Conservation (phyloP, 2,329 filamentous ascomycete genomes). For the Xylaria sp. region DNA sequence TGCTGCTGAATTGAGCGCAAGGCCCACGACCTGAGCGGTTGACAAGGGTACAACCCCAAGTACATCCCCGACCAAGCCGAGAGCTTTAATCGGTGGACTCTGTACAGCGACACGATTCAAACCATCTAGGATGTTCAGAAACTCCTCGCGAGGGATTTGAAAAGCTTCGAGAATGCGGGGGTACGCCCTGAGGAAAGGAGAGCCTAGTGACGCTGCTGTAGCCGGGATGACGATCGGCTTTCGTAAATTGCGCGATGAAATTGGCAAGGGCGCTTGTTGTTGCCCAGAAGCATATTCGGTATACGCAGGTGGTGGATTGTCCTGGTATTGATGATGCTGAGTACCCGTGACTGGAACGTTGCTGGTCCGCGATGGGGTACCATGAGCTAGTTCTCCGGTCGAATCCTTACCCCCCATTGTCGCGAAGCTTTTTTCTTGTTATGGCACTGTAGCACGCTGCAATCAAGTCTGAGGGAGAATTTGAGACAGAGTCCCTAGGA, state of each 20-base stretch:
- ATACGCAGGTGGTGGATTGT: constrained; percentile 14
- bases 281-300: background rate
- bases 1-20: constrained; percentile 18
- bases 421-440: background rate
- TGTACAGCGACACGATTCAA: constrained; percentile 32
- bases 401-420: constrained; percentile 7
- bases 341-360: background rate
- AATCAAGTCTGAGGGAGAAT: background rate
- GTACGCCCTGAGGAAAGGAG: constrained; percentile 34
- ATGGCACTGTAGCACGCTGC: background rate
- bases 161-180: constrained; percentile 22
- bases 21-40: constrained; percentile 24
- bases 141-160: constrained; percentile 8
- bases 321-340: background rate
- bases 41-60: constrained; percentile 20
- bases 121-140: constrained; percentile 27
- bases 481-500: background rate
- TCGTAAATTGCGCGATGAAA: constrained; percentile 5
- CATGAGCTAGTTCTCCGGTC: background rate
- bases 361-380: background rate
- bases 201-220: constrained; percentile 26
- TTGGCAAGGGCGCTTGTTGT: background rate
- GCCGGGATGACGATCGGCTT: constrained; percentile 31
- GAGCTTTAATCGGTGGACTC: constrained; percentile 29
- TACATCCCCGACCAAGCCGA: constrained; percentile 28